Evolutionary conservation across 2,329 filamentous ascomycete species (phyloP), one percentile per base, ranked within the genome.

Genomic region (Aspergillus sergii): DNA sequence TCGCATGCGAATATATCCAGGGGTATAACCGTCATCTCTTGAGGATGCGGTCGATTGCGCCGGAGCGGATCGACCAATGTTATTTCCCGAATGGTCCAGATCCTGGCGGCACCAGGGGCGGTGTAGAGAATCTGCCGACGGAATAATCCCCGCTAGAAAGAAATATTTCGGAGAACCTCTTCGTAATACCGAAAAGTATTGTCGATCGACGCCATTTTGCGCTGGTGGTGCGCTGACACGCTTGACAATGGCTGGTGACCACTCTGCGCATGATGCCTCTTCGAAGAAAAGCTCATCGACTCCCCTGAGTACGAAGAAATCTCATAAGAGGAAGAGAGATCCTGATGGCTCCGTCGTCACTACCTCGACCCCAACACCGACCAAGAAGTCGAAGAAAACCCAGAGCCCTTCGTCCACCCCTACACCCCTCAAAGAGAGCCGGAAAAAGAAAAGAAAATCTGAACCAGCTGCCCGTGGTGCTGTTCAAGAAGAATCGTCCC

Each of bases 231-330:
- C 58, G 60, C 59, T 61, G n/a, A 50, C 59, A 60, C 59, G 7
- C 32, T 54, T 50, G 50, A 74, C 59, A 62, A 85, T 85, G 82
- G 76, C 81, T 63, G 79, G 76, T 59, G 76, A 78, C 55, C 77
- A 84, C 41, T 82, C 84, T 66, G 75, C 79, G 34, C 78, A 81
- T 58, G 82, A 83, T 68, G 80, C 80, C 48, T 81, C 82, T 58
- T 77, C 80, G 3, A 68, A 68, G 45, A 72, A 65, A 30, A 64
- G 61, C 4, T 32, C 66, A 59, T 55, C 66, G 36, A 64, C 64
- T 19, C 68, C 67, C 2, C 63, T 67, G 39, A 70, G 65, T 55
- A 67, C 64, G 21, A 68, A 70, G 36, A 72, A 72, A 58, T 67
- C 71, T 11, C 71, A 74, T 43, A 78, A 77, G 58, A 70, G 76